Conservation (phyloP, 2,329 filamentous ascomycete genomes). For the Calonectria hongkongensis region DNA sequence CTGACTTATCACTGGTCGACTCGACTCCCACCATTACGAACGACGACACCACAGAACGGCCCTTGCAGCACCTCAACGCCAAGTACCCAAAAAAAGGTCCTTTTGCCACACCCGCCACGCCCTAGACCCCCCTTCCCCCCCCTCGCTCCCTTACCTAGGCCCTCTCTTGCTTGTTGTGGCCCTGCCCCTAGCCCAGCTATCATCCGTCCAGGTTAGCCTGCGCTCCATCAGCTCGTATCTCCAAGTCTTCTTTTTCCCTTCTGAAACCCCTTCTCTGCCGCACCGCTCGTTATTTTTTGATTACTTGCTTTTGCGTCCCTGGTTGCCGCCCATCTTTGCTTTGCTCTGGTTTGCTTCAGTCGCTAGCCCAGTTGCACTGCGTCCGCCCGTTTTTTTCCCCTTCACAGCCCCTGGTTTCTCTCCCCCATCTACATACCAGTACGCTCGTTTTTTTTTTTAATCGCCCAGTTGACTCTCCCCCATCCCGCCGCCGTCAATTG, state of each 20-base stretch:
- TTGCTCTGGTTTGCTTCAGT: constrained; percentile 13
- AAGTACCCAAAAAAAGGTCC: constrained; percentile 16
- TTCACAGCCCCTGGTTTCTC: background rate
- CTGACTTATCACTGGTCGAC: background rate
- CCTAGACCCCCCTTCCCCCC: background rate
- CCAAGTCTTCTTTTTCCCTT: constrained; percentile 10
- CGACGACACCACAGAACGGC: constrained; percentile 14
- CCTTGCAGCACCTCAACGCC: background rate
- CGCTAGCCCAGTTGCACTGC: constrained; percentile 2
- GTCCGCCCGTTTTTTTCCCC: constrained; percentile 10
- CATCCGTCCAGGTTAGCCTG: constrained; percentile 19
- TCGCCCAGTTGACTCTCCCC: background rate
- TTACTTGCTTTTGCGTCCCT: constrained; percentile 16
- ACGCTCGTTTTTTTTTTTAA: constrained; percentile 22
- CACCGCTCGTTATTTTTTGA: constrained; percentile 3
- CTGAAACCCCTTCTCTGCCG: constrained; percentile 22
- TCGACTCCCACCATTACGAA: constrained; percentile 14
- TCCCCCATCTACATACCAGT: constrained; percentile 12
- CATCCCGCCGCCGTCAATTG: background rate
- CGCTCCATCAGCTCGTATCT: constrained; percentile 7
- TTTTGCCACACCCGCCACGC: constrained; percentile 8
- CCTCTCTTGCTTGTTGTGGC: too few species aligned
- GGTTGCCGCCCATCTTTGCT: constrained; percentile 10
- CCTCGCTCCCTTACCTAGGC: too few species aligned
- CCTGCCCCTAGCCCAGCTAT: constrained; percentile 13